phyloP scores from a whole-genome alignment of 2,329 filamentous ascomycete genomes.

The Neonectria neomacrospora region DNA sequence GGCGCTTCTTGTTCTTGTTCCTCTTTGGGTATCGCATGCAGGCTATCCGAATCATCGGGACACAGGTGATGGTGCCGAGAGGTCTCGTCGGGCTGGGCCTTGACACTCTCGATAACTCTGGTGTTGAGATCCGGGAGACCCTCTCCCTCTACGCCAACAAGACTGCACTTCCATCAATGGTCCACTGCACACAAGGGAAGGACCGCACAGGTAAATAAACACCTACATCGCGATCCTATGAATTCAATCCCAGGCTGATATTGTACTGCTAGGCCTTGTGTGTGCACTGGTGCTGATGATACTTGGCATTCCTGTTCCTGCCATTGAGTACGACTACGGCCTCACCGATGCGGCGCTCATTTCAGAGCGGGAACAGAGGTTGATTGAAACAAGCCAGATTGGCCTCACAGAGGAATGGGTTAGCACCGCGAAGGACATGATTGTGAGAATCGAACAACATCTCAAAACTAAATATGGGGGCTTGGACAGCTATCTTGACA shows the following conservation, averaged over 20 bases:
- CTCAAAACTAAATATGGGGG: slow-evolving; percentile 73
- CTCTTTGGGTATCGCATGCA: slow-evolving; percentile 73
- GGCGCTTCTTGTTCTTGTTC: slow-evolving; percentile 68
- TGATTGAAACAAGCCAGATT: slow-evolving; percentile 75
- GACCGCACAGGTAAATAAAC: slow-evolving; percentile 66
- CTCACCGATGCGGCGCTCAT: slow-evolving; percentile 70
- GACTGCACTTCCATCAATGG: slow-evolving; percentile 69
- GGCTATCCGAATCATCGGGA: slow-evolving; percentile 76
- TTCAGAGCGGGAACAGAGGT: slow-evolving; percentile 69
- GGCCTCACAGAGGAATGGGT: slow-evolving; percentile 81
- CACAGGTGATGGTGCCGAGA: slow-evolving; percentile 76
- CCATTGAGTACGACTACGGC: slow-evolving; percentile 78
- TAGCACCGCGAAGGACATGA: slow-evolving; percentile 71
- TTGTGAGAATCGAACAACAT: slow-evolving; percentile 66
- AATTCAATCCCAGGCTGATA: neutral
- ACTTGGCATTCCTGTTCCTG: slow-evolving; percentile 65
- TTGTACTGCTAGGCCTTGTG: slow-evolving; percentile 69
- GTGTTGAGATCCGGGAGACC: slow-evolving; percentile 64
- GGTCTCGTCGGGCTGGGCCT: slow-evolving; percentile 77
- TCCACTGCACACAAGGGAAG: slow-evolving; percentile 92
- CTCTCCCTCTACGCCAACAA: slow-evolving; percentile 45
- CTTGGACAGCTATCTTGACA: slow-evolving; percentile 71
- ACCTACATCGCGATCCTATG: neutral
- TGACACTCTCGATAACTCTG: slow-evolving; percentile 76
- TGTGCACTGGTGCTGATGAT: slow-evolving; percentile 75